These are phyloP conservation scores for Coleophoma crateriformis DNA, from an alignment of 2,329 filamentous ascomycete genomes.

Conservation along the genomic window DNA sequence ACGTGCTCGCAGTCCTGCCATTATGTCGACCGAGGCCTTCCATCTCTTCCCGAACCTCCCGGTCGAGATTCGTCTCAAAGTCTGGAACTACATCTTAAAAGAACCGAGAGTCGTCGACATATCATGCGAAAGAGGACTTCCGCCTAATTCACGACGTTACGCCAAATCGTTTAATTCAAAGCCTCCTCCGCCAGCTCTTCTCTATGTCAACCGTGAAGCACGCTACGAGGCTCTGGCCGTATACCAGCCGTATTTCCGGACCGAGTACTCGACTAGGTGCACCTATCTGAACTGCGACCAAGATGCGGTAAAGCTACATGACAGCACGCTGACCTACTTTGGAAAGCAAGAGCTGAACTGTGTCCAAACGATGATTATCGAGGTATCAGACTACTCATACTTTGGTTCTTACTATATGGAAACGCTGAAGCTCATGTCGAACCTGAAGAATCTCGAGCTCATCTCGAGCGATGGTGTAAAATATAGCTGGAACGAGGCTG, in stretches of 20 bases:
- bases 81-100: conserved; percentile 14
- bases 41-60: conserved; percentile 20
- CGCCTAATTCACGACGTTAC: conserved; percentile 1
- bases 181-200: conserved; percentile 17
- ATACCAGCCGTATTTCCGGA: conserved; percentile 15
- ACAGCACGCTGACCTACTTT: conserved; percentile 15
- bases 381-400: conserved; percentile 17
- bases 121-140: conserved; percentile 9
- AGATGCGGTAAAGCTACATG: conserved; percentile 15
- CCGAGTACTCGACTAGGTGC: conserved; percentile 3
- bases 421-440: conserved; percentile 15
- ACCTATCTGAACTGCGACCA: conserved; percentile 14
- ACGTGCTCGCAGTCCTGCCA: not conserved
- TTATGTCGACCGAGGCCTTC: conserved; percentile 8
- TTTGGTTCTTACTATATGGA: conserved; percentile 22
- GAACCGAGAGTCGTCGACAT: conserved; percentile 13
- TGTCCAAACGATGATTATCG: conserved; percentile 14
- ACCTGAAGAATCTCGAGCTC: conserved; percentile 15
- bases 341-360: conserved; percentile 3
- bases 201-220: conserved; percentile 25
- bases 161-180: conserved; percentile 11
- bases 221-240: conserved; percentile 9
- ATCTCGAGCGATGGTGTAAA: not conserved
- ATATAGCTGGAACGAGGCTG: conserved; percentile 2
- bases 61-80: conserved; percentile 21